Conservation (phyloP, 2,329 filamentous ascomycete genomes). For the Fusarium siculi region DNA sequence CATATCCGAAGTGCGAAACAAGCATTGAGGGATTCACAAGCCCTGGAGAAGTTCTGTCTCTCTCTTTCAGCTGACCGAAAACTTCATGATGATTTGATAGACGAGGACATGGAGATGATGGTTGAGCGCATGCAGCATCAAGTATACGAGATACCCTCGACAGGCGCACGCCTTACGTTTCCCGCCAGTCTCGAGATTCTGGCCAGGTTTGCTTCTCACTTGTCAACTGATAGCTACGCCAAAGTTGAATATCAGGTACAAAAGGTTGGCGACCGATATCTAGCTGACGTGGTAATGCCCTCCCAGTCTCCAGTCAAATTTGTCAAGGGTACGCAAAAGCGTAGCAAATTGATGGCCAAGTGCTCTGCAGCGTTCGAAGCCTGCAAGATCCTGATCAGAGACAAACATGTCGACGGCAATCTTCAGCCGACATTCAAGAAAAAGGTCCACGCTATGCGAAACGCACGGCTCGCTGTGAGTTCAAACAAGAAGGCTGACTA, state of each 20-base stretch:
- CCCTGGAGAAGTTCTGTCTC: constrained; percentile 80
- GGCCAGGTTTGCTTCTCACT: constrained; percentile 76
- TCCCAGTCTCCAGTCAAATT: constrained; percentile 76
- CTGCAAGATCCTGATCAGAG: constrained; percentile 75
- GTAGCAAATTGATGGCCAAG: constrained; percentile 82
- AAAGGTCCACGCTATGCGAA: constrained; percentile 82
- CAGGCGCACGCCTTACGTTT: constrained; percentile 83
- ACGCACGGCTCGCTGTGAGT: constrained; percentile 84
- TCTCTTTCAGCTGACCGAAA: constrained; percentile 79
- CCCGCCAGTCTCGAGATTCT: constrained; percentile 77
- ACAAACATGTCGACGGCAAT: constrained; percentile 76
- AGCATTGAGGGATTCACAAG: constrained; percentile 67
- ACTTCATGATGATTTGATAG: constrained; percentile 40
- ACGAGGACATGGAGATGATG: constrained; percentile 21
- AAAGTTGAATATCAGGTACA: constrained; percentile 71
- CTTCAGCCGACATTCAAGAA: constrained; percentile 79
- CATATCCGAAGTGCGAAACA: constrained; percentile 69
- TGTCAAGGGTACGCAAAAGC: constrained; percentile 69
- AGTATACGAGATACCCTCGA: constrained; percentile 69
- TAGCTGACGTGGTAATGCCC: constrained; percentile 84
- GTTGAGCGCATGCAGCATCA: constrained; percentile 52
- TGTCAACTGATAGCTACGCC: constrained; percentile 53
- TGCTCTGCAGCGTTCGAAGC: constrained; percentile 89
- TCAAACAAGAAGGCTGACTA: constrained; percentile 81
- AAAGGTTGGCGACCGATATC: constrained; percentile 66